These are phyloP conservation scores for Cutaneotrichosporon curvatum DNA, from an alignment of 1,284 basidiomycete species.

Conservation along the genomic window DNA sequence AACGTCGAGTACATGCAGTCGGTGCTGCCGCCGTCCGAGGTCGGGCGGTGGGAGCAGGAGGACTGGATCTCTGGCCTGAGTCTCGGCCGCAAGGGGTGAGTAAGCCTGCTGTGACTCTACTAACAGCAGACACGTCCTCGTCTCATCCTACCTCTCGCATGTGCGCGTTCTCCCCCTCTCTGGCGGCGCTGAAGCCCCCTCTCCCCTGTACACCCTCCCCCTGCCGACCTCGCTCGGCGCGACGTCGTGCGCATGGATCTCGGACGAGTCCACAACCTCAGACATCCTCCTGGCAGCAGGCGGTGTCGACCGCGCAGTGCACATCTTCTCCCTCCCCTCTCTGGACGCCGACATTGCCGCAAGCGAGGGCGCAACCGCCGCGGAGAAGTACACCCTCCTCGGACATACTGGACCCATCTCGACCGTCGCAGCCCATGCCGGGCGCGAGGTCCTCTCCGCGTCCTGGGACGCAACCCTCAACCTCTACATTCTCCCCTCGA, in stretches of 20 bases:
- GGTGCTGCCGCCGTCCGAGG: conserved; percentile 78
- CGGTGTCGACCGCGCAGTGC: conserved; percentile 72
- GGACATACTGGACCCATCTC: conserved; percentile 69
- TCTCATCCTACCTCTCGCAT: conserved; percentile 72
- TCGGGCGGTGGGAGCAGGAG: conserved; percentile 74
- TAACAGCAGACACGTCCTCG: conserved; percentile 58
- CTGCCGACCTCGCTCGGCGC: conserved; percentile 53
- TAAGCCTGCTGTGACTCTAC: conserved; percentile 6
- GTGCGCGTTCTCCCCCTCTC: conserved; percentile 60
- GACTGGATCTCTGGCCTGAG: conserved; percentile 90
- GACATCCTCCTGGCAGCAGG: conserved; percentile 60
- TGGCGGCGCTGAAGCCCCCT: conserved; percentile 12
- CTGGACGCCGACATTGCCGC: conserved; percentile 35
- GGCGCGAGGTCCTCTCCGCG: conserved; percentile 60
- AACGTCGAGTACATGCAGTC: conserved; percentile 93
- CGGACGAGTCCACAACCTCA: conserved; percentile 35
- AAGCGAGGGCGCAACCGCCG: conserved; percentile 50
- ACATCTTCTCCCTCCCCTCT: conserved; percentile 55
- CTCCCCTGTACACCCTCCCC: conserved; percentile 37
- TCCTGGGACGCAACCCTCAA: conserved; percentile 76
- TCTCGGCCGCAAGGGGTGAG: conserved; percentile 62
- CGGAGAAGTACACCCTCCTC: conserved; percentile 53
- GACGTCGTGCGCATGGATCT: conserved; percentile 62
- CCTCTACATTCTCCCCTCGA: conserved; percentile 51
- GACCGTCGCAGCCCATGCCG: conserved; percentile 50